Evolutionary conservation across 2,329 filamentous ascomycete genomes (phyloP), one percentile per base, ranked within the genome.

Genomic region (Hirsutella minnesotensis): DNA sequence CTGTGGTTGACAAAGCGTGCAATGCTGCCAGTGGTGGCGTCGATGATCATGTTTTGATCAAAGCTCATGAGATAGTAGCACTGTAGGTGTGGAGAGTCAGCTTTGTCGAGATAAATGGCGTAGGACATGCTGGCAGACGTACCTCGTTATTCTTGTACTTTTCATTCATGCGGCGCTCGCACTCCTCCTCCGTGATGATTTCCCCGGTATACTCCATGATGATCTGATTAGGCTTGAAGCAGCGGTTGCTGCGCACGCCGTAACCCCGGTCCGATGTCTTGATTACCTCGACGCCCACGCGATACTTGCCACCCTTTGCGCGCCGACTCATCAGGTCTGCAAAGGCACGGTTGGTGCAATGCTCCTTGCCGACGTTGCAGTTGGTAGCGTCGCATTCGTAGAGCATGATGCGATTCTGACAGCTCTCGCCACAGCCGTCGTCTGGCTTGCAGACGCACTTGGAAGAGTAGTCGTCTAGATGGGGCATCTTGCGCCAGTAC

Each of bases 21-120:
- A 63, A 96, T 94, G 51, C 86, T 94, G 54, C 92, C 92, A 44
- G 86, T 87, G 22, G 89, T 95, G 29, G 90, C 92, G 66, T 98
- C 92, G 50, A 98, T 94, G 55, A 96, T 94, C 80, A 96, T 92
- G 62, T 94, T 92, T 62, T 95, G 88, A 58, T 96, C 89, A 59
- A 96, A 95, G 44, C 87, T 88, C 92, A 98, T 98, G 40, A 98
- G 71, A 62, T 98, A 98, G 63, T 95, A 96, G 64, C 88, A 95
- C 86, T 95, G 52, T 4, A 18, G 18, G 31, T n/a, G 31, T n/a
- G 2, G 3, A 19, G 15, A 18, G 33, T 16, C 15, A n/a, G n/a
- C n/a, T 31, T 31, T 13, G 30, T 31, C 10, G 18, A 31, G 19
- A 20, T 39, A 19, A 35, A 21, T 5, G 8, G 27, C 8, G 3